Percentiles rank a stretch among this genome's conserved stretches.
phyloP scores from a whole-genome alignment of 257 asterid species.

The Nyctanthes arbortristis region DNA sequence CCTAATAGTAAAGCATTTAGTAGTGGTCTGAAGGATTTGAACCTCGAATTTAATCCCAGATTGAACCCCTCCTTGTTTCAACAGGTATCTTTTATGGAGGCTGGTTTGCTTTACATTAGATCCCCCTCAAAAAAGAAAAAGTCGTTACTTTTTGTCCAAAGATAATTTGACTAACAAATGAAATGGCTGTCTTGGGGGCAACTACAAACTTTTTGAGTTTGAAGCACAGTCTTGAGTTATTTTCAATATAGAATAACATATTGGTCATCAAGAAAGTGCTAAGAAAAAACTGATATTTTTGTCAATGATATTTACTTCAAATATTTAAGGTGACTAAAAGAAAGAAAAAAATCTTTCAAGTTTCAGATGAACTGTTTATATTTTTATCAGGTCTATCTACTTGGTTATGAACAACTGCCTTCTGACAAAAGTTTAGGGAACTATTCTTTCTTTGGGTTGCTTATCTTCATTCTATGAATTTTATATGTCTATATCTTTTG shows the following conservation, averaged over 20 bases:
- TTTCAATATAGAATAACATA: too few relatives aligned
- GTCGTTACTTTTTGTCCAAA: too few relatives aligned
- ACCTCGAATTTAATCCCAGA: constrained; percentile 65
- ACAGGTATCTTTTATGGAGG: constrained; percentile 52
- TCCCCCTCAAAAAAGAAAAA: too few relatives aligned
- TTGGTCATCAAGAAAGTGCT: too few relatives aligned
- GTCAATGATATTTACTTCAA: too few relatives aligned
- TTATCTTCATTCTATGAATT: neutral
- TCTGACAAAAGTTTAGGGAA: constrained; percentile 1
- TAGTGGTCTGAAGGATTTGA: constrained; percentile 81
- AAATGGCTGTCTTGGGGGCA: too few relatives aligned
- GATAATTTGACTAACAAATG: too few relatives aligned
- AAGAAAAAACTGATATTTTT: too few relatives aligned
- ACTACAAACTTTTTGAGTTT: too few relatives aligned
- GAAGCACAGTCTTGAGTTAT: too few relatives aligned
- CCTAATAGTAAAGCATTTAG: constrained; percentile 85
- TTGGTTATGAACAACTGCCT: constrained; percentile 6
- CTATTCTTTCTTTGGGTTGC: constrained; percentile 10
- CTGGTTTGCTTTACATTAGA: too few relatives aligned
- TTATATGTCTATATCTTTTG: neutral
- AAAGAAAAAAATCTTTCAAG: neutral
- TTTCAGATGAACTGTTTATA: neutral
- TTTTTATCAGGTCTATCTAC: neutral
- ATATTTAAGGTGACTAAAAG: too few relatives aligned
- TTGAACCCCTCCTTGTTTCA: constrained; percentile 73